Evolutionary conservation across 805 yeast genomes (phyloP).

Genomic region (Cyberlindnera bimundalis): DNA sequence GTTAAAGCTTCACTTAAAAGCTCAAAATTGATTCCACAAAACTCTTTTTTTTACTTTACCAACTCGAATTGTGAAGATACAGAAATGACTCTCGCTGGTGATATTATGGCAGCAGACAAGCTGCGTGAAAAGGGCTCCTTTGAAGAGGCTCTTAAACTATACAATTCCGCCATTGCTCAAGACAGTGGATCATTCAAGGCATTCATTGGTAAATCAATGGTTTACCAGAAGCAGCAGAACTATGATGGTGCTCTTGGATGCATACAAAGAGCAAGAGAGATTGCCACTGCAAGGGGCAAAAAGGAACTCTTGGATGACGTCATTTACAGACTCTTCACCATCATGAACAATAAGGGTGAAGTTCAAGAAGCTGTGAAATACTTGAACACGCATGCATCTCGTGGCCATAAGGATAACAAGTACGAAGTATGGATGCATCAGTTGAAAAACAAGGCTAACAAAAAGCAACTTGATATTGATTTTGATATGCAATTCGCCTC

Average conservation of each 20-base stretch:
- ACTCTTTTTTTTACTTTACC: too few species aligned
- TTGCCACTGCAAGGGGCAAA: constrained; percentile 42
- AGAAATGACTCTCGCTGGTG: constrained; percentile 7
- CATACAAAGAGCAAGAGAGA: constrained; percentile 38
- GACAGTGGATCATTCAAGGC: constrained; percentile 45
- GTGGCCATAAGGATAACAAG: constrained; percentile 31
- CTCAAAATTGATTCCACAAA: too few species aligned
- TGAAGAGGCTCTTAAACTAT: constrained; percentile 38
- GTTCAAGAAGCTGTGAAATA: constrained; percentile 37
- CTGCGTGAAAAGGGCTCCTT: constrained; percentile 40
- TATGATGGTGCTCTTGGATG: constrained; percentile 42
- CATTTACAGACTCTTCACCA: constrained; percentile 42
- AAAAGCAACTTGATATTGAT: constrained; percentile 11
- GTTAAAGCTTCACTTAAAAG: too few species aligned
- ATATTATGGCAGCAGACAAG: constrained; percentile 15
- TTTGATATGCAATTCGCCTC: constrained; percentile 5
- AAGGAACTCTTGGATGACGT: constrained; percentile 42
- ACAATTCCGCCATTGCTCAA: constrained; percentile 37
- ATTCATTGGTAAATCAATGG: constrained; percentile 41
- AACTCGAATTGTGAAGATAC: too few species aligned
- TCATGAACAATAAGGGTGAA: constrained; percentile 37
- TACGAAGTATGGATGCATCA: constrained; percentile 22
- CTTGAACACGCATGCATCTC: constrained; percentile 38
- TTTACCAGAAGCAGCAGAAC: constrained; percentile 39
- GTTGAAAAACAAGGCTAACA: constrained; percentile 19